Percentiles rank a stretch among this genome's conserved stretches.
These are phyloP conservation scores for Eragrostis nindensis DNA, from an alignment of 176 grass and related monocot genomes.

Conservation along the genomic window DNA sequence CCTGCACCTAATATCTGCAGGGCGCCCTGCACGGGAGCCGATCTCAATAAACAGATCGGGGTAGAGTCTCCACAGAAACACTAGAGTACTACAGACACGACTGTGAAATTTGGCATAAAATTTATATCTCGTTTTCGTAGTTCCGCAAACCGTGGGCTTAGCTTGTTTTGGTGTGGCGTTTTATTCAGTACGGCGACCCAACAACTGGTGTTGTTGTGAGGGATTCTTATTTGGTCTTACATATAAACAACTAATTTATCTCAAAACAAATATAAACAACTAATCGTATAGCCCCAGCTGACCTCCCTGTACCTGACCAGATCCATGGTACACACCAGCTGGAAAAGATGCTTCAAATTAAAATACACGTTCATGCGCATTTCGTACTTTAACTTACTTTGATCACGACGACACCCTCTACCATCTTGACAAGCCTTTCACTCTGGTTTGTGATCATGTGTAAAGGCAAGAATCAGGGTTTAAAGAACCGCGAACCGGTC, in stretches of 20 bases:
- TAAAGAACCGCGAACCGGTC: too few species aligned
- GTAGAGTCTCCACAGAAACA: not conserved
- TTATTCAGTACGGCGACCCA: not conserved
- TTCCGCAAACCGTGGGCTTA: not conserved
- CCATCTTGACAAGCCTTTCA: too few species aligned
- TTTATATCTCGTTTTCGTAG: not conserved
- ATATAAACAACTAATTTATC: not conserved
- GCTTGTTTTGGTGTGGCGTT: not conserved
- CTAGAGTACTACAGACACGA: not conserved
- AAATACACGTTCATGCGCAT: not conserved
- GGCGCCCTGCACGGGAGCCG: too few species aligned
- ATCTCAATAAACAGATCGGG: not conserved
- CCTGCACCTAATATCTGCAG: too few species aligned
- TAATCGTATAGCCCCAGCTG: not conserved
- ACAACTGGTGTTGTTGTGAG: not conserved
- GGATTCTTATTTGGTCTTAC: not conserved
- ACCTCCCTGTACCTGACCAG: not conserved
- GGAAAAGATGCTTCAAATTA: not conserved
- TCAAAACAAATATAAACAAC: too few species aligned
- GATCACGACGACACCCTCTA: not conserved
- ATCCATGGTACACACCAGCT: constrained; percentile 13
- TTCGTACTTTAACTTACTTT: not conserved
- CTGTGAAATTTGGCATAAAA: not conserved
- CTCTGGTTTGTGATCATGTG: not conserved
- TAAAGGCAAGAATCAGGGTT: too few species aligned